phyloP scores from a whole-genome alignment of 2,329 filamentous ascomycete genomes.

The Fusarium oxysporum region DNA sequence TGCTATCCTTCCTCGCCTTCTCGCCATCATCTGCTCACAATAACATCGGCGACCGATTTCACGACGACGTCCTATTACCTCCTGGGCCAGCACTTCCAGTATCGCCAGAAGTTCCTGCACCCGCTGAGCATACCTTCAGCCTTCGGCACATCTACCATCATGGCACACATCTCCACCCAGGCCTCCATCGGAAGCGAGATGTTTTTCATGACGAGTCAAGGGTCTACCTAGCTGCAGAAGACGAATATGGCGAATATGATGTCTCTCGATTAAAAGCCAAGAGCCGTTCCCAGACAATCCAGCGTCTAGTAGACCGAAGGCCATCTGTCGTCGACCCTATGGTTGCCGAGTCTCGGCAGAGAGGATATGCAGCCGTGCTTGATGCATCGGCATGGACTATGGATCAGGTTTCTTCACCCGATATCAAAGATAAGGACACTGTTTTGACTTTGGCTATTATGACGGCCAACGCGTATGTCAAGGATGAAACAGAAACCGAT shows the following conservation, averaged over 20 bases:
- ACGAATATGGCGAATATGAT: conserved; percentile 63
- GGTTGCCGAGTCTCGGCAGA: conserved; percentile 76
- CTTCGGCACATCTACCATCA: conserved; percentile 95
- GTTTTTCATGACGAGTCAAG: conserved; percentile 64
- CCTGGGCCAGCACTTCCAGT: conserved; percentile 55
- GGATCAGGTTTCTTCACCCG: conserved; percentile 81
- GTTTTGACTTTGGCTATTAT: conserved; percentile 88
- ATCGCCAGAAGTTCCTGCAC: conserved; percentile 56
- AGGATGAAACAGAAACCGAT: conserved; percentile 75
- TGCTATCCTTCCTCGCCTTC: conserved; percentile 76
- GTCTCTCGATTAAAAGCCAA: conserved; percentile 68
- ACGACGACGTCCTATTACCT: conserved; percentile 59
- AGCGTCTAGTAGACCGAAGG: conserved; percentile 83
- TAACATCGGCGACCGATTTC: conserved; percentile 49
- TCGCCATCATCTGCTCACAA: conserved; percentile 57
- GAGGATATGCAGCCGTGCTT: conserved; percentile 74
- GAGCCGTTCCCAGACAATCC: conserved; percentile 76
- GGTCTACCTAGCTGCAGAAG: conserved; percentile 72
- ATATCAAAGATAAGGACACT: conserved; percentile 86
- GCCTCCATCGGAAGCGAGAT: conserved; percentile 81
- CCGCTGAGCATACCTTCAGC: conserved; percentile 70
- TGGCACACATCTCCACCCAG: conserved; percentile 82
- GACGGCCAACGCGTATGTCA: conserved; percentile 89
- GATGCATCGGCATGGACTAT: conserved; percentile 83
- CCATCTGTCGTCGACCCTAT: conserved; percentile 82